Evolutionary conservation across 331 rosid species (phyloP).

Genomic region (Prunus yedoensis): DNA sequence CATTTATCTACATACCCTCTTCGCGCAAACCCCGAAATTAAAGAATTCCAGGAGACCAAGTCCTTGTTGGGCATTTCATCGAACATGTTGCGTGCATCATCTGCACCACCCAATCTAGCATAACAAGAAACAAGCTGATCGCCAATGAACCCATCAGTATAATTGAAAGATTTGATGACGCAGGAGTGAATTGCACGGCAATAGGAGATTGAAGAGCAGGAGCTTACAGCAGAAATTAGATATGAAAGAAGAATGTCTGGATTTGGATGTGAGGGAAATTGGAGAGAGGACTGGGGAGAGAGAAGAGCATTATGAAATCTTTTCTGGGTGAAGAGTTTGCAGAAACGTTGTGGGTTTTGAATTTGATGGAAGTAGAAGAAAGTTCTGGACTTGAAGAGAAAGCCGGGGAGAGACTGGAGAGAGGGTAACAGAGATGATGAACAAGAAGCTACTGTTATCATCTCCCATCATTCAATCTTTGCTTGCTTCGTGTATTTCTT

Average conservation of each 20-base stretch:
- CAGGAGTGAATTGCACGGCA: conserved; percentile 17
- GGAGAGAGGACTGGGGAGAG: background rate
- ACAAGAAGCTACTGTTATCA: background rate
- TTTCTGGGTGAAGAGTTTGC: conserved; percentile 5
- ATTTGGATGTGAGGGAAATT: background rate
- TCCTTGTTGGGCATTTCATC: conserved; percentile 54
- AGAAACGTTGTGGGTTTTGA: background rate
- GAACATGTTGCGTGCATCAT: conserved; percentile 40
- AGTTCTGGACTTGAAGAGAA: too few species aligned
- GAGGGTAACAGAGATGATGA: too few species aligned
- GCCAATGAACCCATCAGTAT: conserved; percentile 23
- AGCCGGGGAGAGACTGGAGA: too few species aligned
- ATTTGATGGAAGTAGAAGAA: background rate
- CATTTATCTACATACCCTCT: conserved; percentile 26
- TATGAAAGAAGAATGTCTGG: conserved; percentile 11
- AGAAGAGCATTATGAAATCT: conserved; percentile 3
- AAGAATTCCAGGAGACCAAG: conserved; percentile 58
- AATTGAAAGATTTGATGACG: conserved; percentile 13
- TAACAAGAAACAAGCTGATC: conserved; percentile 24
- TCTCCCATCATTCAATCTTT: background rate
- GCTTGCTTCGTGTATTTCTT: too few species aligned
- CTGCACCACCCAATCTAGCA: background rate
- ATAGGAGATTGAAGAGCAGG: conserved; percentile 8
- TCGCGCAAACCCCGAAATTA: conserved; percentile 49
- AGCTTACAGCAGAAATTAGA: conserved; percentile 5